Base-by-base conservation (phyloP, 75 land plant genomes). In the Larix kaempferi region DNA sequence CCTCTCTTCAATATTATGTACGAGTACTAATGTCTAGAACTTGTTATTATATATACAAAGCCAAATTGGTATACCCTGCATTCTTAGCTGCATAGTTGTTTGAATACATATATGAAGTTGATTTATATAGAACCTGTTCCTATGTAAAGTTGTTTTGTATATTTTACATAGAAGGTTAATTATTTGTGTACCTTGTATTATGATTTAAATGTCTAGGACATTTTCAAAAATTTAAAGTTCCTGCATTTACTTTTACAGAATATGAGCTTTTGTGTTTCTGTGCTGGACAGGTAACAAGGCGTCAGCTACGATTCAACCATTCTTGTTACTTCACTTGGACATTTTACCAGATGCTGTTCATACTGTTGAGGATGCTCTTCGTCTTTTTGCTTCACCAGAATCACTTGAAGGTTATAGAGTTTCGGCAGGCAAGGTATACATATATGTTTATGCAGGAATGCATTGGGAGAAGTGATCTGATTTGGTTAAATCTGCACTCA, bases 321-420 rank as follows among this genome's bases (percentile, higher is more conserved):
- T 86, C 79, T 80, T 94, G 49, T 61, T 95, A 75, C 87, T 97
- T 27, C 98, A 91, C 67, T 91, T 97, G 78, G 98, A 97, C 74
- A 95, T 97, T 33, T 77, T 85, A 27, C 88, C 92, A 41, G 99
- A 92, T 65, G 81, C 89, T 75, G 87, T 97, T 61, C 86, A 77
- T 71, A 89, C 90, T 39, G 86, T 97, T 79, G 99, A 97, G 78
- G 98, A 97, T 92, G 99, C 99, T 7, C 88, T 97, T 65, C 92
- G 57, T 74, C 78, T 94, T 41, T 95, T 86, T 83, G 91, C 95
- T 56, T 87, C 94, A 23, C 91, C 98, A 78, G 99, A 95, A 76
- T 83, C 92, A 59, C 85, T 94, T 76, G 98, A 94, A 82, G 95
- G 89, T 26, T 96, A 94, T 73, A 91, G 88, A 78, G 37, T 93